These are phyloP conservation scores for Ascochyta viciae-villosae DNA, from an alignment of 2,329 filamentous ascomycete genomes.

Conservation along the genomic window DNA sequence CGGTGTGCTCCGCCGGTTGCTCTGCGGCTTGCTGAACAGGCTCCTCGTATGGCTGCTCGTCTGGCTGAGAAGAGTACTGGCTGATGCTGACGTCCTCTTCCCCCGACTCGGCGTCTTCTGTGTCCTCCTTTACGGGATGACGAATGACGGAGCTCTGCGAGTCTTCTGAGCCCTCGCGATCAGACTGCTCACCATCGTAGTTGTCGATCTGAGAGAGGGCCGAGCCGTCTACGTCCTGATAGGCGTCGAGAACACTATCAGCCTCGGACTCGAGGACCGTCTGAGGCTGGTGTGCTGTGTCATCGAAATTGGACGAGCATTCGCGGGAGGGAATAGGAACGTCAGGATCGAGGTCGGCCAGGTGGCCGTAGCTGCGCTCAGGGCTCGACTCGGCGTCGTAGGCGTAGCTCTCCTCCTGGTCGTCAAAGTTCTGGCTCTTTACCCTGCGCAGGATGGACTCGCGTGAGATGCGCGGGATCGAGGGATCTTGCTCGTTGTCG, in stretches of 20 bases:
- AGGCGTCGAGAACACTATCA: slow-evolving; percentile 62
- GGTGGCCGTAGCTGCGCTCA: slow-evolving; percentile 60
- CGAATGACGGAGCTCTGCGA: slow-evolving; percentile 62
- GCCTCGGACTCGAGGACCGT: slow-evolving; percentile 1
- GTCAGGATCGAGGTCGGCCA: slow-evolving; percentile 77
- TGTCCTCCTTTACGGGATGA: slow-evolving; percentile 52
- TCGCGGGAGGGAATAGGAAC: slow-evolving; percentile 89
- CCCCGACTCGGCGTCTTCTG: slow-evolving; percentile 32
- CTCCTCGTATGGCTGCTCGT: slow-evolving; percentile 31
- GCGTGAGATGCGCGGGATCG: slow-evolving; percentile 82
- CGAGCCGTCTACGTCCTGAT: slow-evolving; percentile 68
- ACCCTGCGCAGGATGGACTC: slow-evolving; percentile 93
- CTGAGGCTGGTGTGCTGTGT: slow-evolving; percentile 64
- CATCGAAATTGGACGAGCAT: slow-evolving; percentile 65
- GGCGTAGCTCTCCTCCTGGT: slow-evolving; percentile 51
- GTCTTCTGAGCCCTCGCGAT: slow-evolving; percentile 55
- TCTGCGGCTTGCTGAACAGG: background rate
- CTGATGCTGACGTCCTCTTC: slow-evolving; percentile 63
- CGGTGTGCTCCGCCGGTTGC: background rate
- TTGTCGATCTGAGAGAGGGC: slow-evolving; percentile 52
- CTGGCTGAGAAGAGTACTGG: slow-evolving; percentile 57
- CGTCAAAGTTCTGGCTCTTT: slow-evolving; percentile 67
- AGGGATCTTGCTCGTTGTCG: slow-evolving; percentile 58
- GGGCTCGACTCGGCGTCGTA: slow-evolving; percentile 60
- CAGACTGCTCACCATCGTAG: slow-evolving; percentile 40